Evolutionary conservation across 2,329 filamentous ascomycete species (phyloP).

Genomic region (Epichloe sp.): DNA sequence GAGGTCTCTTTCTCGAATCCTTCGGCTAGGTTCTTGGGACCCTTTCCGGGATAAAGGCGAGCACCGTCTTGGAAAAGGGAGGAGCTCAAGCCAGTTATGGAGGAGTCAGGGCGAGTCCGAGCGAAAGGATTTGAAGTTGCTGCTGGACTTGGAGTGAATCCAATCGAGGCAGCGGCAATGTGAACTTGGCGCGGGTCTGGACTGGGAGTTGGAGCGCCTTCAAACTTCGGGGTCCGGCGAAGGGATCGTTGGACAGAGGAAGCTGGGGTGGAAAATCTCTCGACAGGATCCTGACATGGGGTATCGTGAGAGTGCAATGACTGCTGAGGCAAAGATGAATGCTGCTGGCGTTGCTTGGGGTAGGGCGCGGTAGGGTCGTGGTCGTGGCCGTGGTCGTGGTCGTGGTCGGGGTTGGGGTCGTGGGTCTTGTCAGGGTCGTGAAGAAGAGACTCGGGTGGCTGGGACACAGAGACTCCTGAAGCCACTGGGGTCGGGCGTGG

Average conservation of each 20-base stretch:
- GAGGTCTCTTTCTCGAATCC: conserved; percentile 28
- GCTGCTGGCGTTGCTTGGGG: conserved; percentile 31
- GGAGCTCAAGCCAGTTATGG: conserved; percentile 28
- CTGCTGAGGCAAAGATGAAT: conserved; percentile 6
- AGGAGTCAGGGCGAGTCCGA: conserved; percentile 8
- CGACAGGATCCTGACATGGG: conserved; percentile 11
- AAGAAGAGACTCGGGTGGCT: conserved; percentile 26
- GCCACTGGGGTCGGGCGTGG: conserved; percentile 21
- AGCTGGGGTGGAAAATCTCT: conserved; percentile 29
- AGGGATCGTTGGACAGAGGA: conserved; percentile 33
- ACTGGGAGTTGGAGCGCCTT: conserved; percentile 28
- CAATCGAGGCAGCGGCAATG: conserved; percentile 33
- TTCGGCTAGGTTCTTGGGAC: conserved; percentile 37
- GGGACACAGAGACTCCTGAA: conserved; percentile 32
- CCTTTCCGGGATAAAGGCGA: conserved; percentile 18
- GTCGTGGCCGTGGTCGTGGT: conserved; percentile 34
- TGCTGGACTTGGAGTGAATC: conserved; percentile 29
- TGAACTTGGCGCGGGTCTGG: conserved; percentile 31
- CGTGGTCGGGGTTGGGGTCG: conserved; percentile 20
- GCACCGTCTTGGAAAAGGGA: conserved; percentile 15
- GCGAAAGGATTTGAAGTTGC: conserved; percentile 8
- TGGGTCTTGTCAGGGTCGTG: conserved; percentile 43
- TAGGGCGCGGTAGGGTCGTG: conserved; percentile 23
- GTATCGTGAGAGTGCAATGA: neutral
- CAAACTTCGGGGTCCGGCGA: conserved; percentile 39